Percentiles rank a stretch among this genome's conserved stretches.
These are phyloP conservation scores for Teratosphaeria gauchensis DNA, from an alignment of 2,329 filamentous ascomycete species.

Conservation along the genomic window DNA sequence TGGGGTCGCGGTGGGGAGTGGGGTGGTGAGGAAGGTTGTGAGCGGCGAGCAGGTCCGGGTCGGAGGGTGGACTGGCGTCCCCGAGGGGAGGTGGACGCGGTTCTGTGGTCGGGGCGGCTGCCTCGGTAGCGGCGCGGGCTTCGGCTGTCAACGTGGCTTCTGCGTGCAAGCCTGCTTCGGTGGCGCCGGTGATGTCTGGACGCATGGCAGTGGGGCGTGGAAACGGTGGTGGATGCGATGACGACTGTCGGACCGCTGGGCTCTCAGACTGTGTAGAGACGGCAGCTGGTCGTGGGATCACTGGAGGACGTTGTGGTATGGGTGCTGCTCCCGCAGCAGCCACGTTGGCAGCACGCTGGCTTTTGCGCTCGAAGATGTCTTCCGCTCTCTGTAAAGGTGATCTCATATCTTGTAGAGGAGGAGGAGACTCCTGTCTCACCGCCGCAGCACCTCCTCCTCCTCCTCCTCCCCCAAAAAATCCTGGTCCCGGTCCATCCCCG, in stretches of 20 bases:
- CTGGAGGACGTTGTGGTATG: neutral
- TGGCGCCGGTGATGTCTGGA: neutral
- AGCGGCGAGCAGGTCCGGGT: no score
- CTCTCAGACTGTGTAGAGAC: neutral
- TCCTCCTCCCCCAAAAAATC: neutral
- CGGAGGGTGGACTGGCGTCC: no score
- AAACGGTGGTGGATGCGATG: neutral
- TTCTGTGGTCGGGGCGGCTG: no score
- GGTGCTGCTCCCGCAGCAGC: neutral
- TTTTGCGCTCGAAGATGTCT: neutral
- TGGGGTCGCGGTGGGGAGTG: no score
- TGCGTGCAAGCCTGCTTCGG: neutral
- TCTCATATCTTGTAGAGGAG: neutral
- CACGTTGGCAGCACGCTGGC: neutral
- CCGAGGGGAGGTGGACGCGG: neutral
- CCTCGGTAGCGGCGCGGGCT: no score
- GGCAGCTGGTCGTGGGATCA: neutral
- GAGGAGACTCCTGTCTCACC: neutral
- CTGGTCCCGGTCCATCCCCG: neutral
- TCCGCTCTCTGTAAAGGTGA: neutral
- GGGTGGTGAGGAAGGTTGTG: no score
- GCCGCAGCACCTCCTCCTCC: neutral
- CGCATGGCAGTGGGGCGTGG: neutral
- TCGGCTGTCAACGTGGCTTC: no score
- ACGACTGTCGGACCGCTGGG: neutral